Conservation (phyloP, 495 filamentous ascomycete species). For the Penicilliopsis zonata region DNA sequence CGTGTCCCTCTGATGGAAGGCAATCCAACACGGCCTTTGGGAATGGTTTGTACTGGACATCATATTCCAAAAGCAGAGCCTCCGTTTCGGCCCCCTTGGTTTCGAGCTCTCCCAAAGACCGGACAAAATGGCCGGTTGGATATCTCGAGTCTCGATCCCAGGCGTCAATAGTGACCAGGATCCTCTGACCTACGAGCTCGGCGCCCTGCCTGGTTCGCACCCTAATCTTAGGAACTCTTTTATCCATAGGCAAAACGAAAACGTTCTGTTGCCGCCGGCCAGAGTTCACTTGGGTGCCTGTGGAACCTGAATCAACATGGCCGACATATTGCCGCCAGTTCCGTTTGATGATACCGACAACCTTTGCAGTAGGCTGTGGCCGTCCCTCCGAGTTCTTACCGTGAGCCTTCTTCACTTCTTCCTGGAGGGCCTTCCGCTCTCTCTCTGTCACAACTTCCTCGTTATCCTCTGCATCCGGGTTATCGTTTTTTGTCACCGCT, state of each 20-base stretch:
- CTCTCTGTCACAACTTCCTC: slow-evolving; percentile 71
- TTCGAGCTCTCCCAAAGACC: slow-evolving; percentile 85
- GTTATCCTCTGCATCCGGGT: slow-evolving; percentile 67
- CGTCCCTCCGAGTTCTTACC: slow-evolving; percentile 64
- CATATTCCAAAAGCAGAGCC: slow-evolving; percentile 84
- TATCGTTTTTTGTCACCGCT: slow-evolving; percentile 82
- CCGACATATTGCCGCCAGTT: slow-evolving; percentile 98
- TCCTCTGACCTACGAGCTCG: slow-evolving; percentile 78
- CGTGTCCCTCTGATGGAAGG: slow-evolving; percentile 80
- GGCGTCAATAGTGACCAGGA: slow-evolving; percentile 89
- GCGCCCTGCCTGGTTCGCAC: slow-evolving; percentile 81
- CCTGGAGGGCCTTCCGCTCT: slow-evolving; percentile 74
- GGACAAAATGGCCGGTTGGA: slow-evolving; percentile 85
- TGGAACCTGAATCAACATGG: slow-evolving; percentile 79
- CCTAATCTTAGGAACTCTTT: slow-evolving; percentile 89
- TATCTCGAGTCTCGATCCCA: slow-evolving; percentile 92
- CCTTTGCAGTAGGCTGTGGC: slow-evolving; percentile 81
- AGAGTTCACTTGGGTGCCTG: slow-evolving; percentile 53
- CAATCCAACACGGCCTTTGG: slow-evolving; percentile 91
- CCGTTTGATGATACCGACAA: slow-evolving; percentile 85
- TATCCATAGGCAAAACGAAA: slow-evolving; percentile 95
- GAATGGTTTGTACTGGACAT: slow-evolving; percentile 96
- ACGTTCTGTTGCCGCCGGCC: slow-evolving; percentile 80
- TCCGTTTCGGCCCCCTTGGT: slow-evolving; percentile 95
- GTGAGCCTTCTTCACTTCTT: slow-evolving; percentile 81